Evolutionary conservation across 2,329 filamentous ascomycete genomes (phyloP).

Genomic region (Neofusicoccum laricinum): DNA sequence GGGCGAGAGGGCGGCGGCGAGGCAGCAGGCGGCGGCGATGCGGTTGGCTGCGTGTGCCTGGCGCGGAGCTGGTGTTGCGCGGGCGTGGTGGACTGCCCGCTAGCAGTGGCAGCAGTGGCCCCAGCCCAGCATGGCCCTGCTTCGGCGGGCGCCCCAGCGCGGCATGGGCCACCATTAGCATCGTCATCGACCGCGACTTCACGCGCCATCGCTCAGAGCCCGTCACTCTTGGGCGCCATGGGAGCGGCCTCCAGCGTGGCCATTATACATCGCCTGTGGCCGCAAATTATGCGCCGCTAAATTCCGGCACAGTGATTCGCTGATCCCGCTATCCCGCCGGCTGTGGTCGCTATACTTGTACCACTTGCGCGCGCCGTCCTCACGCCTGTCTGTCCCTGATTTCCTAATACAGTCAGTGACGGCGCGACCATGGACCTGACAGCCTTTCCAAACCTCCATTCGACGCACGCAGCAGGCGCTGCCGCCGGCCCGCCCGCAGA

Average conservation of each 20-base stretch:
- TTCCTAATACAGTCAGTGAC: constrained; percentile 8
- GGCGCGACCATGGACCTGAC: constrained; percentile 14
- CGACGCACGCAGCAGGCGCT: background rate
- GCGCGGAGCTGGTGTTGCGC: background rate
- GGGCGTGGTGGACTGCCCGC: background rate
- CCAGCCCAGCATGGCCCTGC: background rate
- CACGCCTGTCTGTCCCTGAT: constrained; percentile 4
- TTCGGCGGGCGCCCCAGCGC: background rate
- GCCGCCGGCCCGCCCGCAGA: background rate
- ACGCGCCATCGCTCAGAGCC: constrained; percentile 4
- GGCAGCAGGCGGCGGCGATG: background rate
- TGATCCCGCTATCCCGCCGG: constrained; percentile 1
- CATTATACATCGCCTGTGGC: constrained; percentile 12
- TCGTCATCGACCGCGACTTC: constrained; percentile 12
- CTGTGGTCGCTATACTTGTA: constrained; percentile 10
- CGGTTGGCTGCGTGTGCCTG: background rate
- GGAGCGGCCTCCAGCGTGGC: background rate
- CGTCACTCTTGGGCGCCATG: constrained; percentile 5
- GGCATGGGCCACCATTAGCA: constrained; percentile 4
- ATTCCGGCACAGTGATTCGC: background rate
- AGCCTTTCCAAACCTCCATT: constrained; percentile 9
- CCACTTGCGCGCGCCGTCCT: background rate
- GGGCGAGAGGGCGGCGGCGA: background rate
- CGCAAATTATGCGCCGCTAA: constrained; percentile 9
- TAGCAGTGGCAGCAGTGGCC: background rate